phyloP scores from a whole-genome alignment of 805 yeast genomes.

The Lachancea cidri region DNA sequence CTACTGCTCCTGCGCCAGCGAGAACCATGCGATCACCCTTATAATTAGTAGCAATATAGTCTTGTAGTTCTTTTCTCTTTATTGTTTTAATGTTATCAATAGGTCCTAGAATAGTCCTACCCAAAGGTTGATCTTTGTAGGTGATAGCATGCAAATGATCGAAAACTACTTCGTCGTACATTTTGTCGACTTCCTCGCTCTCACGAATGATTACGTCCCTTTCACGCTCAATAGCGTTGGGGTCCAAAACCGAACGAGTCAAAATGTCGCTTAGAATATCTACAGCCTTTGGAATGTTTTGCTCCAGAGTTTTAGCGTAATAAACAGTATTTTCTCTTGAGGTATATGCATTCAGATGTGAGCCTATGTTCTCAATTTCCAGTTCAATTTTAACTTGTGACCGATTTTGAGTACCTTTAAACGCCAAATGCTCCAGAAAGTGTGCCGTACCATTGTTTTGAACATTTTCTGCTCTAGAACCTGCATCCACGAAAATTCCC shows the following conservation, averaged over 20 bases:
- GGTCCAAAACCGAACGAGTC: conserved; percentile 78
- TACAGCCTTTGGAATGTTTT: conserved; percentile 78
- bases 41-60: conserved; percentile 80
- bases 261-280: conserved; percentile 87
- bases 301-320: conserved; percentile 80
- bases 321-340: conserved; percentile 97
- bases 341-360: conserved; percentile 97
- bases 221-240: conserved; percentile 86
- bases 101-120: conserved; percentile 96
- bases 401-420: conserved; percentile 85
- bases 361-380: conserved; percentile 93
- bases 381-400: conserved; percentile 79
- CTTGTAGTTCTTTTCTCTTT: conserved; percentile 65
- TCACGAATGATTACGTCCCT: conserved; percentile 95
- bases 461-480: conserved; percentile 88
- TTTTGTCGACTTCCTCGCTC: conserved; percentile 95
- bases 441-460: conserved; percentile 94
- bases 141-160: conserved; percentile 94
- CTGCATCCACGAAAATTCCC: conserved; percentile 98
- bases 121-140: conserved; percentile 85
- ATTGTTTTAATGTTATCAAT: conserved; percentile 80
- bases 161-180: conserved; percentile 97
- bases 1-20: conserved; percentile 94
- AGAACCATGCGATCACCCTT: conserved; percentile 96
- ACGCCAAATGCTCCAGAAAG: conserved; percentile 92